Percentiles rank a stretch among this genome's conserved stretches.
phyloP scores from a whole-genome alignment of 2,329 filamentous ascomycete genomes.

The Microcera coccophila region DNA sequence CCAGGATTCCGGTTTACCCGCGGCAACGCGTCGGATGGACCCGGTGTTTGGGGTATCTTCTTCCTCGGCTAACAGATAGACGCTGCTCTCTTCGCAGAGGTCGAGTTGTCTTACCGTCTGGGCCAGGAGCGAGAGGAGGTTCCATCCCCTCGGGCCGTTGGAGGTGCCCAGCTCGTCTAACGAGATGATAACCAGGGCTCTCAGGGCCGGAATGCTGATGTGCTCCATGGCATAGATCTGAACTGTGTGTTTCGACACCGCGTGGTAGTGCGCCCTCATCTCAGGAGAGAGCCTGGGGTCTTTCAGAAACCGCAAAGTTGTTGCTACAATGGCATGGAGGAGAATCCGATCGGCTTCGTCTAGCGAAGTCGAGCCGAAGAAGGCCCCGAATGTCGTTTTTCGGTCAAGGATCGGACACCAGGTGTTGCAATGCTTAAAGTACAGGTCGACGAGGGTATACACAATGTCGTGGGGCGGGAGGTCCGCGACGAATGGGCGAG shows the following conservation, averaged over 20 bases:
- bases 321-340: conserved; percentile 43
- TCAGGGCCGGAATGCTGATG: conserved; percentile 36
- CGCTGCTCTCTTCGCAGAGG: conserved; percentile 37
- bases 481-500: conserved; percentile 40
- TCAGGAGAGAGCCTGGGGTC: conserved; percentile 37
- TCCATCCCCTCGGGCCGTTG: conserved; percentile 42
- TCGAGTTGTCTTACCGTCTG: conserved; percentile 39
- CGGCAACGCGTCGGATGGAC: conserved; percentile 33
- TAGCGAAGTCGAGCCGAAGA: conserved; percentile 40
- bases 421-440: conserved; percentile 61
- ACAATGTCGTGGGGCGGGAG: conserved; percentile 58
- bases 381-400: conserved; percentile 38
- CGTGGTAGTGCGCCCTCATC: conserved; percentile 38
- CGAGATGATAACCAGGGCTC: conserved; percentile 39
- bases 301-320: conserved; percentile 40
- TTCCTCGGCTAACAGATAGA: conserved; percentile 33
- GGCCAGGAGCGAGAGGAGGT: conserved; percentile 36
- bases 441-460: conserved; percentile 57
- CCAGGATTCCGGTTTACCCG: conserved; percentile 39
- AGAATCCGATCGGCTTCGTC: conserved; percentile 39
- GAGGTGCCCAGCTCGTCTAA: conserved; percentile 42
- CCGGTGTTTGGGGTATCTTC: conserved; percentile 33
- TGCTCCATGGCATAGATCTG: conserved; percentile 42
- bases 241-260: conserved; percentile 36
- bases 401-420: conserved; percentile 50